These are phyloP conservation scores for Shiraia sp. DNA, from an alignment of 2,329 filamentous ascomycete genomes.

Conservation along the genomic window DNA sequence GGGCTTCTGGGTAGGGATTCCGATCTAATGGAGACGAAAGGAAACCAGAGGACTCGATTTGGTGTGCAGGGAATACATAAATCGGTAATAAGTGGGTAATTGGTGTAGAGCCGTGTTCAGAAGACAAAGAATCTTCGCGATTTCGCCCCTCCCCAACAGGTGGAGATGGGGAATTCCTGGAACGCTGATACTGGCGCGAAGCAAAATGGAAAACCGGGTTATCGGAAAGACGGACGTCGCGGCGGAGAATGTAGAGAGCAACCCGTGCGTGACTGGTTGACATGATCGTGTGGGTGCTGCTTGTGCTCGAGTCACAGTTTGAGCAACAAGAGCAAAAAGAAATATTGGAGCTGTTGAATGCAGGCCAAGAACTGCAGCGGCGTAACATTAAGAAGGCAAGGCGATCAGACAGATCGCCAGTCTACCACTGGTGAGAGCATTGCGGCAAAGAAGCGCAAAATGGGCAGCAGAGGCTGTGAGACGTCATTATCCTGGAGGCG, in stretches of 20 bases:
- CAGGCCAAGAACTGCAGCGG: conserved; percentile 37
- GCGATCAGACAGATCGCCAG: conserved; percentile 18
- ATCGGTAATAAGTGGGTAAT: conserved; percentile 65
- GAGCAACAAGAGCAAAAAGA: conserved; percentile 31
- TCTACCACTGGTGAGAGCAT: conserved; percentile 19
- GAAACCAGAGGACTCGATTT: conserved; percentile 77
- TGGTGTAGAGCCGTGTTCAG: conserved; percentile 20
- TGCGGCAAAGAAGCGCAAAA: conserved; percentile 18
- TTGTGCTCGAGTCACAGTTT: conserved; percentile 13
- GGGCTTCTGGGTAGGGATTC: conserved; percentile 68
- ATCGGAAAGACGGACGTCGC: conserved; percentile 73
- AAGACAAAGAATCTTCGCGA: conserved; percentile 42
- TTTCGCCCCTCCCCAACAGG: conserved; percentile 27
- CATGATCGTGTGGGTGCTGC: conserved; percentile 23
- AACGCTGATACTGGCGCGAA: conserved; percentile 29
- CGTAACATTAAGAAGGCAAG: conserved; percentile 33
- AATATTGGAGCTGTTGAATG: conserved; percentile 30
- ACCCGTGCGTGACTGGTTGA: conserved; percentile 46
- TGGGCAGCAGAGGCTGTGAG: conserved; percentile 15
- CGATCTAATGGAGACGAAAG: conserved; percentile 52
- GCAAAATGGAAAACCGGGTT: conserved; percentile 71
- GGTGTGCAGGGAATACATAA: conserved; percentile 69
- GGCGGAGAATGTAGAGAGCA: conserved; percentile 71
- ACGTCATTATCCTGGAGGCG: conserved; percentile 28
- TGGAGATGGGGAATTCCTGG: conserved; percentile 8